These are phyloP conservation scores for Cyathus striatus DNA, from an alignment of 768 basidiomycete genomes.

Conservation along the genomic window DNA sequence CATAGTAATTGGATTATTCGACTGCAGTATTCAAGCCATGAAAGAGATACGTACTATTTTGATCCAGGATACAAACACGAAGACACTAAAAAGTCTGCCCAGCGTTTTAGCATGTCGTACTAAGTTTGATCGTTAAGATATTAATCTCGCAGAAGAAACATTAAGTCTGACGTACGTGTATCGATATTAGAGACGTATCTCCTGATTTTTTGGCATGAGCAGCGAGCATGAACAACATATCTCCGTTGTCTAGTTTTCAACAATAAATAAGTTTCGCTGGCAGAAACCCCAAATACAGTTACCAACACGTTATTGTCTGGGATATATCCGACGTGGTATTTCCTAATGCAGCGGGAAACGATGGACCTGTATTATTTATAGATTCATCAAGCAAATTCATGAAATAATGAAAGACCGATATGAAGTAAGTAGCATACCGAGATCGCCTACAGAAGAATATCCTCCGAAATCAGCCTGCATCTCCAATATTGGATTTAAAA, in stretches of 20 bases:
- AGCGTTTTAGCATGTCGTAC: slow-evolving; percentile 39
- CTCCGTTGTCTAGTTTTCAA: slow-evolving; percentile 39
- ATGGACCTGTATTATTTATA: slow-evolving; percentile 5
- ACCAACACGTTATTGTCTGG: slow-evolving; percentile 16
- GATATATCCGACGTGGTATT: slow-evolving; percentile 9
- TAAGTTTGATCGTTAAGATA: slow-evolving; percentile 11
- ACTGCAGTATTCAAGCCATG: slow-evolving; percentile 9
- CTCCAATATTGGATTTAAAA: slow-evolving; percentile 44
- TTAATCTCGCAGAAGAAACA: background rate
- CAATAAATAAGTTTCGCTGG: background rate
- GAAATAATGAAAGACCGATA: background rate
- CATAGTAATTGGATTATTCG: background rate
- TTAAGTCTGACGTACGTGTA: slow-evolving; percentile 23
- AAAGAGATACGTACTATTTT: slow-evolving; percentile 28
- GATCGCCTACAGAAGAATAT: slow-evolving; percentile 17
- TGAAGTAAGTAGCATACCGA: slow-evolving; percentile 20
- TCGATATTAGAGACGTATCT: slow-evolving; percentile 28
- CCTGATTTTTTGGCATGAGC: slow-evolving; percentile 26
- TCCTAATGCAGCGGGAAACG: slow-evolving; percentile 14
- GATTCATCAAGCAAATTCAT: no score
- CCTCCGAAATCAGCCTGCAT: slow-evolving; percentile 30
- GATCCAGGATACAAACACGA: slow-evolving; percentile 29
- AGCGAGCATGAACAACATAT: slow-evolving; percentile 54
- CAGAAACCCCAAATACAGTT: background rate
- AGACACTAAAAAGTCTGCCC: slow-evolving; percentile 44